Base-by-base conservation (phyloP, 2,329 filamentous ascomycete species). In the Magnaporthiopsis poae region DNA sequence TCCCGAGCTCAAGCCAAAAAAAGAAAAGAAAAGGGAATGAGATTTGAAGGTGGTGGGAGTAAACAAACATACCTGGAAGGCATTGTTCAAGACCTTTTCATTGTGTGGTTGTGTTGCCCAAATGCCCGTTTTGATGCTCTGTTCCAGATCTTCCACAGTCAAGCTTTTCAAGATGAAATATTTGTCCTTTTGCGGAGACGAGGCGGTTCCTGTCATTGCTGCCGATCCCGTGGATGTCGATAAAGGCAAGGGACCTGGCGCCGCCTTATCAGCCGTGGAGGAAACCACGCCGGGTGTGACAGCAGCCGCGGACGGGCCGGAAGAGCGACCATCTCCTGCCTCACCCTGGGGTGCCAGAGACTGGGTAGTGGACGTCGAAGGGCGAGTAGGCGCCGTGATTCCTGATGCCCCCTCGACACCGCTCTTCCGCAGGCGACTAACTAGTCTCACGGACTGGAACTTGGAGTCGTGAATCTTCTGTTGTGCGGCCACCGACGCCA, bases 31-130 rank as follows among this genome's bases (percentile, higher is more conserved):
- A 21, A 66, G 7, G 35, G 8, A 36, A 9, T 3, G 13, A 61
- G 46, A 65, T 31, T n/a, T 11, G 13, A 27, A 29, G 59, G 9
- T 11, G 27, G 29, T 5, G 29, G 15, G 31, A 18, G 5, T 46
- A 18, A 31, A 12, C 8, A 18, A 12, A 64, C 82, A 74, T 77
- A 93, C 92, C 80, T 90, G 84, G 76, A 90, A 97, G 0, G 94
- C 94, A 66, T 86, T 84, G 75, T 96, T 97, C 66, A 98, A 78
- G 1, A 80, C 79, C n/a, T 88, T 84, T 75, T 98, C 94, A 67
- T 98, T 98, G 74, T 98, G 94, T 9, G 90, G 88, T 74, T 98
- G 94, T 0, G 94, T 98, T 2, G 94, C 92, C 94, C 94, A 98
- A 0, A 94, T 88, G 0, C 91, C 90, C 65, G 91, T 97, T 64